Base-by-base conservation (phyloP, 139 green algal species). In the Mychonastes homosphaera region DNA sequence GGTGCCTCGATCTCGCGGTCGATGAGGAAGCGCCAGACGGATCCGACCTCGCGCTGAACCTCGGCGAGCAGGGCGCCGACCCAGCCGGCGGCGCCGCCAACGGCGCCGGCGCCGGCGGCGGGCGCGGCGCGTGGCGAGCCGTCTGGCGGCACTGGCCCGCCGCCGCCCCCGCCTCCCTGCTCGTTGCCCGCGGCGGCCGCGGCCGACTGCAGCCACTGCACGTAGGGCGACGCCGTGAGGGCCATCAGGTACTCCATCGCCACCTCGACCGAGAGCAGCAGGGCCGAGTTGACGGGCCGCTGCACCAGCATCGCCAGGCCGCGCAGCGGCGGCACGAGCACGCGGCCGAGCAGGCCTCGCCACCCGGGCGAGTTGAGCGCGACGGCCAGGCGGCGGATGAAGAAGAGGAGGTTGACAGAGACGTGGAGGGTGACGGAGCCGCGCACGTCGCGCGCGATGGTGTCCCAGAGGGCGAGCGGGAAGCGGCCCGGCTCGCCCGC, bases 1-100 rank as follows among this genome's bases (percentile, higher is more conserved):
- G 86, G 86, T 1, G 84, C 71, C 70, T 95, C 86, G 24, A 95
- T 81, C 63, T 93, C 85, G 0, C 84, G 59, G 54, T 91, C 80
- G 23, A 91, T 67, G 23, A 94, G 87, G 65, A 86, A 94, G n/a
- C 71, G 55, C 63, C 72, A 81, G 23, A 86, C 80, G 26, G 61
- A 47, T 3, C 32, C 45, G 19, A 51, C 53, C 43, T 76, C 67
- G 15, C 30, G 24, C 56, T 62, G 33, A 5, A 80, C 47, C 62
- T 80, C 73, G 4, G 32, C 55, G 30, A 69, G 19, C 30, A 80
- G 46, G n/a, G 36, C 62, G 16, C 47, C 41, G 43, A 51, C 33
- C 19, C 32, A 58, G 32, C 30, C 28, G 36, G 12, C 36, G 53
- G 24, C 33, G 35, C 19, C 16, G 46, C 19, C 16, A 23, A 26